Evolutionary conservation across 108 stramenopile genomes (phyloP).

Genomic region (Fragilaria crotonensis): DNA sequence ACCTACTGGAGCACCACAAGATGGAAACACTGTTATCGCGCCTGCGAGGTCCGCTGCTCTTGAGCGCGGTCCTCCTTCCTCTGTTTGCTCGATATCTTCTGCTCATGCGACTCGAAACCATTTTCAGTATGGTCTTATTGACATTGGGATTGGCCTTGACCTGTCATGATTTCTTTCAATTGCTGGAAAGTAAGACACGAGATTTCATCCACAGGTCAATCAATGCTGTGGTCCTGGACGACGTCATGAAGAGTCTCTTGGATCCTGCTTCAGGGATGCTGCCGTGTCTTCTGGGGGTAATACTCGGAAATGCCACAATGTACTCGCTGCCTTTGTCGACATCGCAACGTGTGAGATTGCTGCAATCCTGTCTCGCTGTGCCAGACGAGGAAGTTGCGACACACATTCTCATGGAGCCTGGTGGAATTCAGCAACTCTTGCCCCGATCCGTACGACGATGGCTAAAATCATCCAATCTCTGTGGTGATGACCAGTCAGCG

Average conservation of each 20-base stretch:
- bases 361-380: constrained; percentile 18
- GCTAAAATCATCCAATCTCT: constrained; percentile 7
- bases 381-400: constrained; percentile 3
- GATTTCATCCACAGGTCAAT: neutral
- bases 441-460: constrained; percentile 22
- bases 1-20: too few relatives aligned
- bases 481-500: neutral
- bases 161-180: constrained; percentile 1
- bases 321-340: constrained; percentile 28
- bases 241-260: constrained; percentile 28
- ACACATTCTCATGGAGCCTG: constrained; percentile 15
- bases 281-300: constrained; percentile 12
- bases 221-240: constrained; percentile 38
- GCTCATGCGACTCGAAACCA: neutral
- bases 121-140: neutral
- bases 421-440: constrained; percentile 25
- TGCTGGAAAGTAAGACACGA: neutral
- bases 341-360: constrained; percentile 18
- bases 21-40: too few relatives aligned
- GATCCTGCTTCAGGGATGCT: constrained; percentile 27
- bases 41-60: neutral
- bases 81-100: neutral
- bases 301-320: constrained; percentile 35
- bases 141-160: neutral
- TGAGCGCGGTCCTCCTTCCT: neutral